A percentile compares a stretch with the other conserved stretches of the same genome.
These are phyloP conservation scores for Cryphonectria nitschkei DNA, from an alignment of 2,329 filamentous ascomycete genomes.

Conservation along the genomic window DNA sequence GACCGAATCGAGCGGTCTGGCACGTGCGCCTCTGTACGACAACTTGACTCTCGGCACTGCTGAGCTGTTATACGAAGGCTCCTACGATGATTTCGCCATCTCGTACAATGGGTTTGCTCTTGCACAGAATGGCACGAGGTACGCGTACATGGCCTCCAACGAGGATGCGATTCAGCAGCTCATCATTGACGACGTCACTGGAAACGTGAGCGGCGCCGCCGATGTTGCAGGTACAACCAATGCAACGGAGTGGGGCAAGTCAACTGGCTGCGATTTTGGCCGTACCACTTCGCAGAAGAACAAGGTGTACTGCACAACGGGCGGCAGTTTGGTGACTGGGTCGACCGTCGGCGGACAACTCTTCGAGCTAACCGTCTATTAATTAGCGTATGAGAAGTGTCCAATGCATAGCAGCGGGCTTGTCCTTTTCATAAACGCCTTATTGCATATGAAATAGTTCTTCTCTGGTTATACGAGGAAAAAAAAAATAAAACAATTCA, in stretches of 20 bases:
- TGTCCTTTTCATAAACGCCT: no score
- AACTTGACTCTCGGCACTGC: constrained; percentile 9
- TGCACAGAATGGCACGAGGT: background rate
- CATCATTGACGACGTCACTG: constrained; percentile 1
- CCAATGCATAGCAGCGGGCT: no score
- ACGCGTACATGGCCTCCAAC: constrained; percentile 6
- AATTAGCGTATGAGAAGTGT: background rate
- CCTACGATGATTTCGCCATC: constrained; percentile 16
- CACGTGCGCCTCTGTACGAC: constrained; percentile 5
- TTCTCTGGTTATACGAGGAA: no score
- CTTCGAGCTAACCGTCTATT: constrained; percentile 40
- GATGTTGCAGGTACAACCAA: background rate
- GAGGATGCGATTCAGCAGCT: constrained; percentile 5
- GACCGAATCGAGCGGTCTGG: background rate
- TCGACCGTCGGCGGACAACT: constrained; percentile 9
- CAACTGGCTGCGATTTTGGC: constrained; percentile 13
- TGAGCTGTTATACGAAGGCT: constrained; percentile 7
- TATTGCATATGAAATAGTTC: no score
- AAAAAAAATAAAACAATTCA: no score
- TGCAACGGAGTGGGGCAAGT: constrained; percentile 6
- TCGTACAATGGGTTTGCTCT: constrained; percentile 10
- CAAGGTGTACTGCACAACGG: constrained; percentile 15
- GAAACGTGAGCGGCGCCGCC: constrained; percentile 1
- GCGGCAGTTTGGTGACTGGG: background rate
- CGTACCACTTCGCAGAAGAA: constrained; percentile 12